Evolutionary conservation across 805 yeast genomes (phyloP), one percentile per base, ranked within the genome.

Genomic region (Starmerella stellata): DNA sequence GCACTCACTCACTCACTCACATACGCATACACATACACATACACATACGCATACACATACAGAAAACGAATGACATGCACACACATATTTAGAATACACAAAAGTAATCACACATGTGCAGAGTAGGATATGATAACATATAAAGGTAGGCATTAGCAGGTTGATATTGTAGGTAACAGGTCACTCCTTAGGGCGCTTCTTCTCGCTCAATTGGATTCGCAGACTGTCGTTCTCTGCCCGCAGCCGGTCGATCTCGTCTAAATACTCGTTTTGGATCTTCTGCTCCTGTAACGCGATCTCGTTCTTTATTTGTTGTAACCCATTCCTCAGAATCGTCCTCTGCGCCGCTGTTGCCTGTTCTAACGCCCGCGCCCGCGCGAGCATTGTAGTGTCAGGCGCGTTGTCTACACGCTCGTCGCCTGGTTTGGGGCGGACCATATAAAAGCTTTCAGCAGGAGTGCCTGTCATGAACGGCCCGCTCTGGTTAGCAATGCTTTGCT

Each of bases 251-350:
- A 47, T 32, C 23, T 43, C 50, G 25, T 41, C 50, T 13, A 42
- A 37, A 36, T 68, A 68, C 39, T 73, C 54, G 35, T 66, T 66
- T 34, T 39, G 55, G 58, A 43, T 63, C 65, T 34, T 65, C 70
- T 36, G 57, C 58, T 24, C 50, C 40, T 14, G 64, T 39, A 8
- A 50, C 5, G 54, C 52, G 17, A 68, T 39, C n/a, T 66, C 71
- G 30, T 50, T 43, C 47, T 50, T 53, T 40, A 62, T 47, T 41
- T 53, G 56, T 34, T 51, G 44, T 42, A 56, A 37, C 36, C 60
- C 49, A 30, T 52, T 35, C 44, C 56, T 39, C 42, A 52, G 38
- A 29, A 52, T 38, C 30, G 52, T 54, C 35, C 56, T 45, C 43
- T 58, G 59, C 21, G 53, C 48, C 35, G 46, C 42, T 5, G 52